Percentiles rank a stretch among this genome's conserved stretches.
phyloP scores from a whole-genome alignment of 164 flowering plant genomes.

The Tinospora cordifolia region DNA sequence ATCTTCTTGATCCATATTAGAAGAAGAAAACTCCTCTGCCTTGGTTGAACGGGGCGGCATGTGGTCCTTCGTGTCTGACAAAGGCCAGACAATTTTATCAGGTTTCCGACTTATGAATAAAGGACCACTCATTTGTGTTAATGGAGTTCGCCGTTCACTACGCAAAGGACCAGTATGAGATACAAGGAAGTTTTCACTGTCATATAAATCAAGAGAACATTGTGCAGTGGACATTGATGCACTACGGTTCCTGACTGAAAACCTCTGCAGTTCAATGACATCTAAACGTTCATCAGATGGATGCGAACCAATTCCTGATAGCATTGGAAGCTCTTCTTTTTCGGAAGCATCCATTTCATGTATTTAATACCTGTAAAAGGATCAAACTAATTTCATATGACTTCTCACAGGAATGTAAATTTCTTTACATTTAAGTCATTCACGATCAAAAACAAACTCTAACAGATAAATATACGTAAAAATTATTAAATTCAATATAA shows the following conservation, averaged over 20 bases:
- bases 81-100: constrained; percentile 22
- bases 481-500: not conserved
- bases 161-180: constrained; percentile 66
- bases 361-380: constrained; percentile 13
- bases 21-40: constrained; percentile 37
- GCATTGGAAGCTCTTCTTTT: constrained; percentile 64
- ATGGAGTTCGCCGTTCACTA: constrained; percentile 35
- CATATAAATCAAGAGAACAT: constrained; percentile 29
- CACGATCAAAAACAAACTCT: too few relatives aligned
- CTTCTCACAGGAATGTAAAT: not conserved
- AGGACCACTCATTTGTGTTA: constrained; percentile 60
- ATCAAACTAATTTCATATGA: not conserved
- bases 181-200: constrained; percentile 24
- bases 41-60: constrained; percentile 21
- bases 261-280: constrained; percentile 19
- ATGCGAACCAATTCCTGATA: constrained; percentile 26
- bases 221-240: constrained; percentile 48
- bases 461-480: not conserved
- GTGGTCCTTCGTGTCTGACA: constrained; percentile 13
- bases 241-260: constrained; percentile 32
- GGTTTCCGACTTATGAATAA: constrained; percentile 24
- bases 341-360: constrained; percentile 36
- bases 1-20: constrained; percentile 23
- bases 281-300: constrained; percentile 19
- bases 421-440: not conserved